Base-by-base conservation (phyloP, 1,284 basidiomycete species). In the Blastosporella zonata region DNA sequence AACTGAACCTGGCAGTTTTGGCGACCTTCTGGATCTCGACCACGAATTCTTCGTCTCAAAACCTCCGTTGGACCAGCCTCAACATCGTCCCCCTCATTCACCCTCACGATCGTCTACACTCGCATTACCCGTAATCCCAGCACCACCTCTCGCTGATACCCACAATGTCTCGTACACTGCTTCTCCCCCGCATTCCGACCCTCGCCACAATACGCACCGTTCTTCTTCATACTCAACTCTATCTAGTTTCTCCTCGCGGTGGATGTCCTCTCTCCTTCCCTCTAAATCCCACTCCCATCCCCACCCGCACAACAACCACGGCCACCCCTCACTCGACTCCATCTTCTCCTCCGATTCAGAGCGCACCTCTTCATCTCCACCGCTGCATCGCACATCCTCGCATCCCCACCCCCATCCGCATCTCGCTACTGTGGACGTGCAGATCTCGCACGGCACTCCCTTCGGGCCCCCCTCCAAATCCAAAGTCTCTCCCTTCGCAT, bases 401-500 rank as follows among this genome's bases (percentile, higher is more conserved):
- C 54, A 53, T 38, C 52, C 50, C 13, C 21, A 18, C 28, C 20
- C 29, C 3, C 29, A 13, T 31, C 13, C 53, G 42, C 29, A 31
- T 31, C 12, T 13, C 29, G n/a, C 29, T 13, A 9, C 29, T 31
- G 29, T 31, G 5, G 29, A 31, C 12, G 29, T 12, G 12, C 29
- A 31, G 17, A 43, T 38, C 2, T 33, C 35, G 20, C 46, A 47
- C 29, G 43, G 49, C 27, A 47, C 49, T 1, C 38, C 39, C 43
- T 55, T 50, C 42, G 54, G 50, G 35, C 53, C 49, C n/a, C 28
- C 46, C 36, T 52, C 54, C 13, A 52, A 59, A 21, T 54, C 55
- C 21, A 61, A 61, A 43, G 35, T 49, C 25, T 68, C 82, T 1
- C 84, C 85, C 0, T 88, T 87, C 56, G 74, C 76, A 0, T 64